Conservation (phyloP, 257 asterid species). For the Ligustrum vulgare region DNA sequence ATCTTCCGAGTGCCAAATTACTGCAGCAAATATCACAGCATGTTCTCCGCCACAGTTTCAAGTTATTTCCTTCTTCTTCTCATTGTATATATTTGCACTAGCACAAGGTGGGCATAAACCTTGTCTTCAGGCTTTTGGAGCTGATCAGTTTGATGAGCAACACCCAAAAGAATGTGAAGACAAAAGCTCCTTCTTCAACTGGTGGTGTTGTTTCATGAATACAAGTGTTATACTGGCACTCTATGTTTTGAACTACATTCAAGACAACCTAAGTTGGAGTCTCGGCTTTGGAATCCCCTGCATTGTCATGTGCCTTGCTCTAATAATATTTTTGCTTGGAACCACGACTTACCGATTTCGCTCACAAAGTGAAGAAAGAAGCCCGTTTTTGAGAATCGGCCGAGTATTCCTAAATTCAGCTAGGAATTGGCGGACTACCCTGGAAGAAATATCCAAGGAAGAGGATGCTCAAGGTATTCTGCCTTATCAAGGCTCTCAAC, state of each 20-base stretch:
- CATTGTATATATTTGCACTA: slow-evolving; percentile 20
- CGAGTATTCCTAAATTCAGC: slow-evolving; percentile 33
- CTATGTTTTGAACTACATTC: slow-evolving; percentile 23
- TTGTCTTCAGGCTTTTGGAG: slow-evolving; percentile 33
- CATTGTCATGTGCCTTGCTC: slow-evolving; percentile 17
- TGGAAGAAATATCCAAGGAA: slow-evolving; percentile 1
- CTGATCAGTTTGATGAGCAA: slow-evolving; percentile 26
- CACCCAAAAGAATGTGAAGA: slow-evolving; percentile 16
- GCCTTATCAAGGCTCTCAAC: slow-evolving; percentile 6
- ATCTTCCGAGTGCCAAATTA: slow-evolving; percentile 7
- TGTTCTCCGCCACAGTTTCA: slow-evolving; percentile 20
- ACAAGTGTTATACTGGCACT: slow-evolving; percentile 6
- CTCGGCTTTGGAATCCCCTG: slow-evolving; percentile 31
- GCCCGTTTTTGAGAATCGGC: slow-evolving; percentile 28
- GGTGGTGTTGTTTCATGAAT: slow-evolving; percentile 22
- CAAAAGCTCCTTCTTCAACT: slow-evolving; percentile 30
- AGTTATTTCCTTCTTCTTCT: slow-evolving; percentile 19
- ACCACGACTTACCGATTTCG: slow-evolving; percentile 22
- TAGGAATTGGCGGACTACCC: slow-evolving; percentile 24
- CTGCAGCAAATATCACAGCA: neutral
- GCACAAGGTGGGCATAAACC: slow-evolving; percentile 29
- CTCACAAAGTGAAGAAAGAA: neutral
- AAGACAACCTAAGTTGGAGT: slow-evolving; percentile 28
- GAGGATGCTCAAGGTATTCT: slow-evolving; percentile 19
- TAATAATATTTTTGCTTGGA: slow-evolving; percentile 19